Percentiles rank a stretch among this genome's conserved stretches.
These are phyloP conservation scores for Larix kaempferi DNA, from an alignment of 75 land plant species.

Conservation along the genomic window DNA sequence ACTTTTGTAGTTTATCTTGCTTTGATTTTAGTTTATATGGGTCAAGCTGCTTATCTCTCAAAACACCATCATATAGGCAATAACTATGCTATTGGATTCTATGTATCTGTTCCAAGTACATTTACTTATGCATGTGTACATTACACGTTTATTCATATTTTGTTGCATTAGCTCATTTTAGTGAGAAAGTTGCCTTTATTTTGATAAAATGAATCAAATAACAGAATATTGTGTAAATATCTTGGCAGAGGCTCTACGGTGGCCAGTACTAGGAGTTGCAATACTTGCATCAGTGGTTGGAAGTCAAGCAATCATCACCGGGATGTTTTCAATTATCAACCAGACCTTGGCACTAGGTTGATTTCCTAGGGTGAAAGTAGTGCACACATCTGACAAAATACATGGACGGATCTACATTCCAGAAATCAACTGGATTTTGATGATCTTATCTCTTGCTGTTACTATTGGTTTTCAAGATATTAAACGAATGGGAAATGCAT, in stretches of 20 bases:
- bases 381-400: conserved; percentile 31
- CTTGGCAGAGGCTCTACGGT: conserved; percentile 22
- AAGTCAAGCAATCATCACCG: conserved; percentile 42
- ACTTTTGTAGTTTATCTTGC: conserved; percentile 49
- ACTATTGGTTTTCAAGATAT: conserved; percentile 27
- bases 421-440: conserved; percentile 35
- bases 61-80: conserved; percentile 22
- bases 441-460: conserved; percentile 29
- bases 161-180: not conserved
- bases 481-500: conserved; percentile 34
- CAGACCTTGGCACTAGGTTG: conserved; percentile 34
- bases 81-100: conserved; percentile 36
- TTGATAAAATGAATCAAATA: not conserved
- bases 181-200: not conserved
- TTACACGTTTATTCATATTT: not conserved
- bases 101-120: conserved; percentile 54
- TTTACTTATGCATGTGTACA: conserved; percentile 9
- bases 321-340: conserved; percentile 31
- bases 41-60: conserved; percentile 60
- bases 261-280: conserved; percentile 40
- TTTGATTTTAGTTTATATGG: conserved; percentile 57
- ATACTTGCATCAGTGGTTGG: conserved; percentile 39
- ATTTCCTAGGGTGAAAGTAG: conserved; percentile 37
- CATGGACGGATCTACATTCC: conserved; percentile 42
- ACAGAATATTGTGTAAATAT: not conserved